These are phyloP conservation scores for Rhizophlyctis rosea DNA, from an alignment of 192 early-diverging fungal species.

Conservation along the genomic window DNA sequence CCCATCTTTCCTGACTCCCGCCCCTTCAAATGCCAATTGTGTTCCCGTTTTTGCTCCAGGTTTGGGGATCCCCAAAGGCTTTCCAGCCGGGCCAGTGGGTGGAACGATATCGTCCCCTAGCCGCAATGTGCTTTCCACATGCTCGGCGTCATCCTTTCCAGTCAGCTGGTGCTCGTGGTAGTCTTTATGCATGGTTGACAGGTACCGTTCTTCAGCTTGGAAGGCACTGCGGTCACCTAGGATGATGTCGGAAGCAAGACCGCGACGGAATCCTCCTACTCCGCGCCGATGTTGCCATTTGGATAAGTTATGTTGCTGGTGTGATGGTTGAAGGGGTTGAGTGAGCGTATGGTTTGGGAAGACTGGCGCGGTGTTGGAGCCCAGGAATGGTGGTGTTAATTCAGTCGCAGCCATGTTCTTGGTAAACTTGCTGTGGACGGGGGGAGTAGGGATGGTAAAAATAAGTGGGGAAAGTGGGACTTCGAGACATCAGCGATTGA, in stretches of 20 bases:
- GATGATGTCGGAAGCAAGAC: constrained; percentile 44
- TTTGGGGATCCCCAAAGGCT: constrained; percentile 29
- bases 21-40: constrained; percentile 38
- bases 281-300: constrained; percentile 1
- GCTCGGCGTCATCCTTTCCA: background rate
- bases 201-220: constrained; percentile 10
- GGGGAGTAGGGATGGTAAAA: too few species aligned
- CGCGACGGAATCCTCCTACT: constrained; percentile 3
- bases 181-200: constrained; percentile 34
- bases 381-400: background rate
- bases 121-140: background rate
- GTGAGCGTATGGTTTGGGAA: background rate
- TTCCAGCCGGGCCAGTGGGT: constrained; percentile 25
- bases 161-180: constrained; percentile 6
- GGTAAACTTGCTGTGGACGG: too few species aligned
- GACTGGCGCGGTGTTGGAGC: background rate
- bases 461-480: too few species aligned
- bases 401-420: too few species aligned
- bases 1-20: constrained; percentile 13
- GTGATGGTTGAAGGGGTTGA: background rate
- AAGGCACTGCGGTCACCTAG: constrained; percentile 32
- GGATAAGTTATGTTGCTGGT: constrained; percentile 11
- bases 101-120: background rate
- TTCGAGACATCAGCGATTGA: too few species aligned
- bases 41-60: constrained; percentile 18